These are phyloP conservation scores for Fusarium begoniae DNA, from an alignment of 2,329 filamentous ascomycete genomes.

Conservation along the genomic window DNA sequence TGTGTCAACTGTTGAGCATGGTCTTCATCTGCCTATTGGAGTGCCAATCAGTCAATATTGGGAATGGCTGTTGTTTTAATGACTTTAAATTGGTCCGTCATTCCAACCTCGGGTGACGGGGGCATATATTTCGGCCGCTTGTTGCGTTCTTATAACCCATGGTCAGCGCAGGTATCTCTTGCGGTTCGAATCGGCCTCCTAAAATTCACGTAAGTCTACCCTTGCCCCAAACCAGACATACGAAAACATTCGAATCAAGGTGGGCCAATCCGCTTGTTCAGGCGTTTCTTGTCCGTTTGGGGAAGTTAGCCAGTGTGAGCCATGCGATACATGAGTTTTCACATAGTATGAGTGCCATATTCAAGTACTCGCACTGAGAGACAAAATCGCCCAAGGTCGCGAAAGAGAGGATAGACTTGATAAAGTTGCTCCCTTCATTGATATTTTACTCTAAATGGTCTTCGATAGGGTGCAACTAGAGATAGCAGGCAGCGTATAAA, in stretches of 20 bases:
- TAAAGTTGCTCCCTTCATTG: neutral
- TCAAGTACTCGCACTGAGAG: neutral
- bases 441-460: accelerated
- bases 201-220: no score
- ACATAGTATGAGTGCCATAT: neutral
- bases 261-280: neutral
- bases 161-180: no score
- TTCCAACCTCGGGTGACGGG: no score
- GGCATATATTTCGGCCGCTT: no score
- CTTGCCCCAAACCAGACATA: no score
- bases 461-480: no score
- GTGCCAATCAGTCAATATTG: neutral
- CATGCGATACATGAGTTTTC: neutral
- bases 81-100: no score
- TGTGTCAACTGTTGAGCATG: no score
- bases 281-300: accelerated
- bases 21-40: neutral
- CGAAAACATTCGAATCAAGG: no score
- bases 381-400: neutral
- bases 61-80: neutral
- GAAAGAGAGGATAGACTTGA: neutral
- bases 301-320: neutral
- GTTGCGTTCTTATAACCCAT: no score
- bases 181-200: no score
- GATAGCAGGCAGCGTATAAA: no score